Conservation (phyloP, 371 early-diverging fungal species). For the Lichtheimia ramosa region DNA sequence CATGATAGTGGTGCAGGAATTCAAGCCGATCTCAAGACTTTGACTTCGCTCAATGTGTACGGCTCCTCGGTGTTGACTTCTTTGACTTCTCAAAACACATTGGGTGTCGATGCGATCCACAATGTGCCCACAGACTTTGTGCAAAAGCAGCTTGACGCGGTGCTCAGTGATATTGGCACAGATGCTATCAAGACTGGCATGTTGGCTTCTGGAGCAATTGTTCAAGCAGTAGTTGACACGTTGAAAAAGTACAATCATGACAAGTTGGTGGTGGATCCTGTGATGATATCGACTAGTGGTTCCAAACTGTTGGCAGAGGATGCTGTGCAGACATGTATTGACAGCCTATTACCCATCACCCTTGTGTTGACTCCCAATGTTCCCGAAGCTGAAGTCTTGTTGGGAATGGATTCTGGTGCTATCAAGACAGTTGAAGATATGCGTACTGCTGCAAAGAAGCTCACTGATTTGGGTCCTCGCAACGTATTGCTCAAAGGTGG, state of each 20-base stretch:
- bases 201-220: slow-evolving; percentile 69
- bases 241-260: slow-evolving; percentile 35
- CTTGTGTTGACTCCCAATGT: slow-evolving; percentile 78
- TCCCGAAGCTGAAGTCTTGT: slow-evolving; percentile 76
- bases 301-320: slow-evolving; percentile 60
- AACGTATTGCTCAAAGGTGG: slow-evolving; percentile 81
- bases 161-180: slow-evolving; percentile 77
- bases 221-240: slow-evolving; percentile 50
- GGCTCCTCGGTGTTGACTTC: slow-evolving; percentile 79
- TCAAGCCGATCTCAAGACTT: slow-evolving; percentile 89
- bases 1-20: slow-evolving; percentile 70
- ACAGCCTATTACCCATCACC: slow-evolving; percentile 67
- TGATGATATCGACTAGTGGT: slow-evolving; percentile 84
- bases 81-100: slow-evolving; percentile 82
- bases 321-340: slow-evolving; percentile 58
- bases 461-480: slow-evolving; percentile 51
- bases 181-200: slow-evolving; percentile 84
- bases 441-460: slow-evolving; percentile 50
- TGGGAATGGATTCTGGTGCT: slow-evolving; percentile 19
- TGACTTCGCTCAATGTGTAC: slow-evolving; percentile 71
- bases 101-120: slow-evolving; percentile 71
- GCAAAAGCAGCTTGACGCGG: slow-evolving; percentile 66
- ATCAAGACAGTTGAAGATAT: slow-evolving; percentile 57
- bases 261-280: slow-evolving; percentile 78
- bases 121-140: slow-evolving; percentile 67